Evolutionary conservation across 2,329 filamentous ascomycete genomes (phyloP), one percentile per base, ranked within the genome.

Genomic region (Periconia sp.): DNA sequence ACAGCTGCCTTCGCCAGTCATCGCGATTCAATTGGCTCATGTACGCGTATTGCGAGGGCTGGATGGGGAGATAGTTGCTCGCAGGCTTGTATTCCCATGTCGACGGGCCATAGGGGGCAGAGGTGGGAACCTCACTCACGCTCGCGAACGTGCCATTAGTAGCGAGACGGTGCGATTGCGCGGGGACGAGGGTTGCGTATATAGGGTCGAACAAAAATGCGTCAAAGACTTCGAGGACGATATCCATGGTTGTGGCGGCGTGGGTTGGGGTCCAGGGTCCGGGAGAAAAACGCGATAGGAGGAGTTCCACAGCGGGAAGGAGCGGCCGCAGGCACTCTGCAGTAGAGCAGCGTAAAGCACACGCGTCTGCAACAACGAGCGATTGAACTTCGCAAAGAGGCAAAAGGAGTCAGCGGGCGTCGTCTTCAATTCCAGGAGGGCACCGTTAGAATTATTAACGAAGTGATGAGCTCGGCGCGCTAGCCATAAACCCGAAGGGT

Each of bases 161-260:
- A 17, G 36, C n/a, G 66, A 50, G 75, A 74, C 77, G 72, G 21
- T 73, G 76, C 32, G 76, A 75, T 7, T 47, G 37, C 5, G 52
- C 54, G 6, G 92, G 91, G n/a, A 88, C 75, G 5, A 87, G 57
- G 24, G 74, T 78, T 36, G 91, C 86, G 68, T 95, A 96, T 45
- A 88, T 59, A 56, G 86, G 82, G 74, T 97, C 92, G 71, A 87
- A 87, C 52, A 92, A 62, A 63, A 87, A 89, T 59, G 86, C 89
- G 73, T 97, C 92, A 72, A 83, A 81, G 47, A 92, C 61, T 73
- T 96, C 92, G 55, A 96, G 86, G 32, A 94, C 84, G 73, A 96
- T 84, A 78, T 97, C 92, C 92, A 97, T 96, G 71, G 68, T 77
- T 47, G 46, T 21, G 33, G 46, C 26, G 45, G 43, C 28, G 44